Evolutionary conservation across 495 filamentous ascomycete genomes (phyloP).

Genomic region (Aspergillus sparsus): DNA sequence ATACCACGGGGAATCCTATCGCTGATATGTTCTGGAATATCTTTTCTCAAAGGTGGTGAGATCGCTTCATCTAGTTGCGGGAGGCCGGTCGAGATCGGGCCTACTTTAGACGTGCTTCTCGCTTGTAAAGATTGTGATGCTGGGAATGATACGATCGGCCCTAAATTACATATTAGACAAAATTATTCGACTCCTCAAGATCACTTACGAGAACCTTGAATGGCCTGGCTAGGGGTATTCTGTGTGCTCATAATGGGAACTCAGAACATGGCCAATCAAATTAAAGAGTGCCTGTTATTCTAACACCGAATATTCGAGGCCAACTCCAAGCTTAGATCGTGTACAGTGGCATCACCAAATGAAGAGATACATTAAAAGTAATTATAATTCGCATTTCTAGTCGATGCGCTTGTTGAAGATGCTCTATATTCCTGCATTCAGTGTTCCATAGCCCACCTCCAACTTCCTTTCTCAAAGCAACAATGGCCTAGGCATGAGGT

Average conservation of each 20-base stretch:
- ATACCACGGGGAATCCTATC: slow-evolving; percentile 47
- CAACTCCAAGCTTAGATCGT: neutral
- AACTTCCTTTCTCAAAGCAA: neutral
- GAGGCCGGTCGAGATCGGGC: slow-evolving; percentile 68
- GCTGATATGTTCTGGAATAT: slow-evolving; percentile 2
- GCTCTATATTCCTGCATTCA: too few relatives aligned
- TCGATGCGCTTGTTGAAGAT: too few relatives aligned
- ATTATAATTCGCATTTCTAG: too few relatives aligned
- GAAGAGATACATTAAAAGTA: too few relatives aligned
- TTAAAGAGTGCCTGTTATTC: neutral
- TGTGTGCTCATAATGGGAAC: slow-evolving; percentile 27
- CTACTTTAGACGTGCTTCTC: slow-evolving; percentile 48
- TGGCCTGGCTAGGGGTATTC: slow-evolving; percentile 36
- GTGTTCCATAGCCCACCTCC: neutral
- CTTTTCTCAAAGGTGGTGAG: slow-evolving; percentile 15
- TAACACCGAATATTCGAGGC: neutral
- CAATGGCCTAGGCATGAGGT: neutral
- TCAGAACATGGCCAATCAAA: neutral
- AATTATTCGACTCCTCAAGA: neutral
- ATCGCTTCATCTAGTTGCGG: slow-evolving; percentile 59
- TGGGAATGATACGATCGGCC: slow-evolving; percentile 79
- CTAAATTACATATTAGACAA: slow-evolving; percentile 23
- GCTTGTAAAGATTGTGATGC: slow-evolving; percentile 80
- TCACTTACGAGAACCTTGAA: slow-evolving; percentile 35
- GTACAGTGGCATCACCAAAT: too few relatives aligned